phyloP scores from a whole-genome alignment of 805 yeast genomes.

The Ogataea populi-albae region DNA sequence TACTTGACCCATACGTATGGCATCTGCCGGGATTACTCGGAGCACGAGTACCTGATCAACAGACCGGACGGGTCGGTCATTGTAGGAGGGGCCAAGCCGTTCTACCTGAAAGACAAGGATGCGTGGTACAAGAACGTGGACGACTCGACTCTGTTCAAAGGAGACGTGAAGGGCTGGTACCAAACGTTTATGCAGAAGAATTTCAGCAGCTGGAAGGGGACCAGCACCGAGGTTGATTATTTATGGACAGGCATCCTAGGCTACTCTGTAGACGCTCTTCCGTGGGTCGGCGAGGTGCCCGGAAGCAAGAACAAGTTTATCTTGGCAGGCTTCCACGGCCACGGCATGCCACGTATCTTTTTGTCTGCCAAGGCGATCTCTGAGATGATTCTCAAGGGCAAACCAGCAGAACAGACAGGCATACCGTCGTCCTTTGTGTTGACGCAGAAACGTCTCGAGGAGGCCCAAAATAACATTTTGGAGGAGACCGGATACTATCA shows the following conservation, averaged over 20 bases:
- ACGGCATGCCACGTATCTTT: conserved; percentile 47
- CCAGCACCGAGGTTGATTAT: conserved; percentile 23
- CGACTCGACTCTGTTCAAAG: conserved; percentile 32
- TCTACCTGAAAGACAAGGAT: conserved; percentile 24
- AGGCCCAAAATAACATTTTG: conserved; percentile 11
- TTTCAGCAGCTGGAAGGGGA: conserved; percentile 32
- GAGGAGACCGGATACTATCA: conserved; percentile 15
- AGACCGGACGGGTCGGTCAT: conserved; percentile 38
- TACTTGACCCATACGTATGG: conserved; percentile 35
- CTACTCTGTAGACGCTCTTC: conserved; percentile 37
- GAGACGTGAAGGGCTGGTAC: conserved; percentile 25
- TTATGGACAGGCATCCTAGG: conserved; percentile 47
- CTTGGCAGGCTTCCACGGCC: conserved; percentile 46
- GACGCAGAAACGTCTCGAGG: conserved; percentile 11
- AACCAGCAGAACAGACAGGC: conserved; percentile 5
- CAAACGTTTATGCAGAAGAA: conserved; percentile 30
- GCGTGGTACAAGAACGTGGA: conserved; percentile 34
- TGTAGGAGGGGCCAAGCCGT: conserved; percentile 34
- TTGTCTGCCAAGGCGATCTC: conserved; percentile 40
- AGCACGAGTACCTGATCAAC: conserved; percentile 32
- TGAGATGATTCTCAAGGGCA: conserved; percentile 12
- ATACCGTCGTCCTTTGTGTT: conserved; percentile 12
- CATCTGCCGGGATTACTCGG: conserved; percentile 15
- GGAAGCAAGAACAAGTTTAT: conserved; percentile 29
- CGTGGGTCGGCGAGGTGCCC: conserved; percentile 41